Evolutionary conservation across 345 rosid species (phyloP), one percentile per base, ranked within the genome.

Genomic region (Salix suchowensis): DNA sequence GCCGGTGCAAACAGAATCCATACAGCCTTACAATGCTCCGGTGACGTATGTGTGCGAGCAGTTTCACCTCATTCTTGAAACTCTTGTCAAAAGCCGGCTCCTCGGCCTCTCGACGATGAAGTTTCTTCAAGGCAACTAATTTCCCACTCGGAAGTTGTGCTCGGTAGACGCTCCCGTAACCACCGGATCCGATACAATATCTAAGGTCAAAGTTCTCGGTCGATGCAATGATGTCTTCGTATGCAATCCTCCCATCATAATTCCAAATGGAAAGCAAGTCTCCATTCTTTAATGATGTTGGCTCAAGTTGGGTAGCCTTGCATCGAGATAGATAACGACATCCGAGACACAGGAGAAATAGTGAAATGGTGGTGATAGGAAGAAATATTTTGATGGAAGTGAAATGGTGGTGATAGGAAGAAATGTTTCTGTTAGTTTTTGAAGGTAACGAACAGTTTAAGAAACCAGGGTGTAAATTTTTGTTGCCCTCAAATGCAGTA

Each of bases 161-260:
- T 30, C 8, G 24, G 54, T 42, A 68, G 28, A 71, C 74, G 6
- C 74, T 71, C 28, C 65, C 48, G 6, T 71, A 54, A 5, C 67
- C 75, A 36, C 50, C 52, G 4, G 67, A 1, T 42, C 67, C 75
- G 26, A 58, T 23, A 48, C 75, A 58, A 7, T 72, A 36, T 72
- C 42, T 72, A 18, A 58, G 39, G 67, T 72, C 50, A 13, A 55
- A 55, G 65, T 55, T 65, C 16, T 72, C 30, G 1, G 67, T 55
- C 14, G 67, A 50, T 72, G 39, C n/a, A 72, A 72, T 23, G 26
- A 72, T 72, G 74, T 71, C 65, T 54, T 54, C 28, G 60, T 32
- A 71, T 16, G 44, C 61, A 15, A 52, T 50, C 7, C 19, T 70
- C 39, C 48, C 74, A 71, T 71, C 74, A 71, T 48, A n/a, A 32